A percentile compares a stretch with the other conserved stretches of the same genome.
phyloP scores from a whole-genome alignment of 2,329 filamentous ascomycete genomes.

The Xylariaceae sp. region DNA sequence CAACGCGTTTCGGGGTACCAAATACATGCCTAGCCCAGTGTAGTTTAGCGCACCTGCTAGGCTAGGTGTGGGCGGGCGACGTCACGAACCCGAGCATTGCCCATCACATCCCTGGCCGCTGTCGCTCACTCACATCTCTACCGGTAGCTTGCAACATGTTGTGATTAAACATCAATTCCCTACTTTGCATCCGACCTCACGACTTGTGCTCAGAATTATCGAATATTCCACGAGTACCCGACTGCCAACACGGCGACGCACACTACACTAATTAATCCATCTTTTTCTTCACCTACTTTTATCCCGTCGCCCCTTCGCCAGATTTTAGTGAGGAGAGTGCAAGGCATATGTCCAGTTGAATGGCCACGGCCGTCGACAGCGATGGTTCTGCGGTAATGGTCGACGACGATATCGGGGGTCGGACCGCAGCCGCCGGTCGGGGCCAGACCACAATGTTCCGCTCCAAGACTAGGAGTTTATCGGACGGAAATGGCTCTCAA shows the following conservation, averaged over 20 bases:
- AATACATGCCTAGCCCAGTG: too few relatives aligned
- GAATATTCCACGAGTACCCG: not conserved
- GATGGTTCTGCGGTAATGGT: slow-evolving; percentile 32
- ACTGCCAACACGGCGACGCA: too few relatives aligned
- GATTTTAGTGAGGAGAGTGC: not conserved
- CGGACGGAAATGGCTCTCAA: slow-evolving; percentile 57
- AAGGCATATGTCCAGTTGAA: slow-evolving; percentile 9
- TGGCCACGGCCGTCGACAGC: slow-evolving; percentile 23
- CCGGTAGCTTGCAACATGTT: not conserved
- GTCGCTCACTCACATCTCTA: too few relatives aligned
- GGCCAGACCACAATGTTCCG: slow-evolving; percentile 36
- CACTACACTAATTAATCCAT: too few relatives aligned
- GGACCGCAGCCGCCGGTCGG: slow-evolving; percentile 9
- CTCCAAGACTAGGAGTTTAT: slow-evolving; percentile 59
- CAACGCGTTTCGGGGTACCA: too few relatives aligned
- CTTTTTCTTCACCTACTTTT: not conserved
- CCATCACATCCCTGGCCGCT: too few relatives aligned
- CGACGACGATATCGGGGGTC: slow-evolving; percentile 26
- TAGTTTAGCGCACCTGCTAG: too few relatives aligned
- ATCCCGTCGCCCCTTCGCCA: not conserved
- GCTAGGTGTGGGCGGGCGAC: too few relatives aligned
- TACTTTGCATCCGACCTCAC: not conserved
- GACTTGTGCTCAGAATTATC: not conserved
- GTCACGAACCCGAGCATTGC: too few relatives aligned
- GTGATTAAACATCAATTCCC: not conserved